These are phyloP conservation scores for Penicillium malachiteum DNA, from an alignment of 495 filamentous ascomycete species.

Conservation along the genomic window DNA sequence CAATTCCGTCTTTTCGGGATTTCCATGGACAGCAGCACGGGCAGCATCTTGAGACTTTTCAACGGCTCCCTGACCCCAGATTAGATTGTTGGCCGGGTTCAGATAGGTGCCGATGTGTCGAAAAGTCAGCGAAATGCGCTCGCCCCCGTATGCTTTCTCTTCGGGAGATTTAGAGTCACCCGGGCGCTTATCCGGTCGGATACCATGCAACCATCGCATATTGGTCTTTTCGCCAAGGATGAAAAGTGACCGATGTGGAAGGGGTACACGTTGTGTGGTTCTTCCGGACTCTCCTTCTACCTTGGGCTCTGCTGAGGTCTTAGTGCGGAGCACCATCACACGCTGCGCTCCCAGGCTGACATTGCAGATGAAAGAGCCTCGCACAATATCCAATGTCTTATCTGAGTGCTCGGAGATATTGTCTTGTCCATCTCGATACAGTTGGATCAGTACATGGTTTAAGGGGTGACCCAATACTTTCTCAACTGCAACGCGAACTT, in stretches of 20 bases:
- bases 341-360: slow-evolving; percentile 89
- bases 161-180: slow-evolving; percentile 60
- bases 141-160: slow-evolving; percentile 70
- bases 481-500: slow-evolving; percentile 66
- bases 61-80: slow-evolving; percentile 91
- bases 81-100: slow-evolving; percentile 54
- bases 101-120: slow-evolving; percentile 85
- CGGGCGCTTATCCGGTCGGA: slow-evolving; percentile 79
- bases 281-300: slow-evolving; percentile 35
- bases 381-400: slow-evolving; percentile 90
- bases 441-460: slow-evolving; percentile 91
- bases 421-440: slow-evolving; percentile 88
- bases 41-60: slow-evolving; percentile 61
- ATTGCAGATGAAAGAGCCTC: slow-evolving; percentile 81
- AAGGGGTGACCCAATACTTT: slow-evolving; percentile 72
- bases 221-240: slow-evolving; percentile 81
- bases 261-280: slow-evolving; percentile 60
- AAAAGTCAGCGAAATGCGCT: slow-evolving; percentile 91
- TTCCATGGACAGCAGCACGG: slow-evolving; percentile 63
- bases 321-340: slow-evolving; percentile 86
- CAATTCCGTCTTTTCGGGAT: slow-evolving; percentile 60
- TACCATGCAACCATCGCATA: slow-evolving; percentile 82
- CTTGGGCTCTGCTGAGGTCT: slow-evolving; percentile 48
- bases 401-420: slow-evolving; percentile 97
- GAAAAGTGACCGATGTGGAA: slow-evolving; percentile 90